Conservation (phyloP, 2,329 filamentous ascomycete species). For the Fusarium bactridioides region DNA sequence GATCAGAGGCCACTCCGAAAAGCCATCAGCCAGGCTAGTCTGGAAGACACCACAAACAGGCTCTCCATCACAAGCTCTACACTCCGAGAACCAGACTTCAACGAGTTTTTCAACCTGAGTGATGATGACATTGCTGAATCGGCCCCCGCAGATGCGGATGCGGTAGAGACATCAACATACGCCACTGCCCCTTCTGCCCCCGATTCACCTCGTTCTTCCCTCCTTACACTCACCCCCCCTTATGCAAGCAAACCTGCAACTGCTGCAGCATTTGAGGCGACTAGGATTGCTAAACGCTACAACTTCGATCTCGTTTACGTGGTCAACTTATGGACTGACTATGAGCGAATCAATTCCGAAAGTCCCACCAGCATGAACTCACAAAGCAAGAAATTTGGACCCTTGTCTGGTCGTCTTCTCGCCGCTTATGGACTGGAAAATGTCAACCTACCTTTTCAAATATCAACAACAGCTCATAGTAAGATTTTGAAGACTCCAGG, state of each 20-base stretch:
- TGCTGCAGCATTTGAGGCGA: conserved; percentile 62
- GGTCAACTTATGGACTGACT: conserved; percentile 63
- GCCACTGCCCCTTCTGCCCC: conserved; percentile 35
- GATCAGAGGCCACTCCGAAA: conserved; percentile 38
- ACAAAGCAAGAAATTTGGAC: conserved; percentile 15
- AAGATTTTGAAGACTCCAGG: conserved; percentile 58
- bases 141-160: conserved; percentile 33
- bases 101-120: conserved; percentile 62
- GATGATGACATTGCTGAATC: conserved; percentile 67
- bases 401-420: conserved; percentile 59
- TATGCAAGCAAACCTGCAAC: conserved; percentile 54
- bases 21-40: conserved; percentile 44
- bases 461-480: conserved; percentile 58
- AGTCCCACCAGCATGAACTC: conserved; percentile 8
- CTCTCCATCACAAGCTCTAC: conserved; percentile 46
- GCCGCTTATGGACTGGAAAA: conserved; percentile 63
- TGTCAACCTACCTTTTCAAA: conserved; percentile 60
- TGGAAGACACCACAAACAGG: conserved; percentile 40
- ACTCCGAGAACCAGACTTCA: conserved; percentile 60
- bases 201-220: conserved; percentile 40
- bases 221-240: conserved; percentile 57
- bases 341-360: conserved; percentile 10
- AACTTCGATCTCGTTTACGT: conserved; percentile 67
- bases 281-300: conserved; percentile 63
- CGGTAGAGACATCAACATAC: conserved; percentile 10